Evolutionary conservation across 2,329 filamentous ascomycete species (phyloP).

Genomic region (Neonectria hederae): DNA sequence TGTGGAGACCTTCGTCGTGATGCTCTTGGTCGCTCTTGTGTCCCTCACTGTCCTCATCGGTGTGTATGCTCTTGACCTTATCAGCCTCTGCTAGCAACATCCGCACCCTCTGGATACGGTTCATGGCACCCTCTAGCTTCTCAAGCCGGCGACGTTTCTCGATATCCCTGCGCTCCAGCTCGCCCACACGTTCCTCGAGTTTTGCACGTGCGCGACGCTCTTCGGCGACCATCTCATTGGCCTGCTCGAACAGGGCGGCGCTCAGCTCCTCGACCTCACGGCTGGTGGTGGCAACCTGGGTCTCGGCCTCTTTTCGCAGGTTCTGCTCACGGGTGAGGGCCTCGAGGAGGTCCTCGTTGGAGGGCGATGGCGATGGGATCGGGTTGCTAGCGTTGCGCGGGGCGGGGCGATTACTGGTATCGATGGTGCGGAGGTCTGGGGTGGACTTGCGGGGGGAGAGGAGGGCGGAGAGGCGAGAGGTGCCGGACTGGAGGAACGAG

Average conservation of each 20-base stretch:
- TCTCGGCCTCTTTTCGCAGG: conserved; percentile 75
- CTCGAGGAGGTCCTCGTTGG: conserved; percentile 64
- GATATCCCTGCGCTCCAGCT: conserved; percentile 74
- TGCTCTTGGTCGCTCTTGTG: background rate
- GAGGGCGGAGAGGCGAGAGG: conserved; percentile 57
- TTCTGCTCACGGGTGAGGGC: conserved; percentile 73
- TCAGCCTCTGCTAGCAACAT: conserved; percentile 60
- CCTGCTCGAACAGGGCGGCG: conserved; percentile 79
- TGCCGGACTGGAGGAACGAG: conserved; percentile 58
- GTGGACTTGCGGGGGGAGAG: conserved; percentile 59
- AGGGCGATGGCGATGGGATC: conserved; percentile 38
- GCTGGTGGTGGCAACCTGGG: conserved; percentile 69
- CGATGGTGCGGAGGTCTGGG: conserved; percentile 36
- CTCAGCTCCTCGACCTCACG: conserved; percentile 82
- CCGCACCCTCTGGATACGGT: conserved; percentile 75
- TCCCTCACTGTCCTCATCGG: background rate
- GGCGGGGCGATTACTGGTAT: conserved; percentile 31
- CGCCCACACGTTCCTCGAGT: conserved; percentile 74
- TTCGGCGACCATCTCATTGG: conserved; percentile 86
- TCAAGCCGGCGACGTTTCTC: conserved; percentile 77
- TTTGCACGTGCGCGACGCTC: conserved; percentile 76
- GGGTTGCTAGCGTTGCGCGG: conserved; percentile 33
- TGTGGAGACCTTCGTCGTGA: background rate
- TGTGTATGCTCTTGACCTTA: conserved; percentile 22
- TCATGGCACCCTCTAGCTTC: conserved; percentile 74